Percentiles rank a stretch among this genome's conserved stretches.
phyloP scores from a whole-genome alignment of 2,329 filamentous ascomycete species.

The Diaporthe eres region DNA sequence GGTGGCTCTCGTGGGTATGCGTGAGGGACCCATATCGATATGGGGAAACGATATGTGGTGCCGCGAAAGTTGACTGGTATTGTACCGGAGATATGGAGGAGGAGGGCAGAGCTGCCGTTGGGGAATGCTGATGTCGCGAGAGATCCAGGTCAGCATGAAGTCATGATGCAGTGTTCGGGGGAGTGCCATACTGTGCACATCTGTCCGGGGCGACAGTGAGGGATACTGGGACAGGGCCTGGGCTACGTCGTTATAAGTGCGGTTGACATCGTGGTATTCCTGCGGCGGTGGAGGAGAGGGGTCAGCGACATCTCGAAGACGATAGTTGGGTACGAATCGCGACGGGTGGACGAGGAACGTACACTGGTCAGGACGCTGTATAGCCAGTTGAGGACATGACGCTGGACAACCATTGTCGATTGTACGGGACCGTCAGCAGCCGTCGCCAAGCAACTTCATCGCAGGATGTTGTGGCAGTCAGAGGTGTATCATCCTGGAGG shows the following conservation, averaged over 20 bases:
- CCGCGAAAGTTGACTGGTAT: constrained; percentile 93
- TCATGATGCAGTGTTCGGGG: constrained; percentile 31
- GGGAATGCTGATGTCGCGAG: constrained; percentile 78
- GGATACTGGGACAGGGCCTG: constrained; percentile 84
- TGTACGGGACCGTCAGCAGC: constrained; percentile 29
- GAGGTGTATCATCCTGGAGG: constrained; percentile 16
- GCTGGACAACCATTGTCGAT: constrained; percentile 78
- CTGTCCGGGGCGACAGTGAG: constrained; percentile 86
- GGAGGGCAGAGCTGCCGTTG: constrained; percentile 86
- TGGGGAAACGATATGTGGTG: constrained; percentile 88
- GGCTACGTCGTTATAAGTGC: constrained; percentile 92
- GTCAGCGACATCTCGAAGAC: constrained; percentile 36
- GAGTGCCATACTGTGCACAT: constrained; percentile 86
- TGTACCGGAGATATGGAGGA: constrained; percentile 89
- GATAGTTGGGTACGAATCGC: constrained; percentile 35
- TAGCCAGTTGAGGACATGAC: constrained; percentile 94
- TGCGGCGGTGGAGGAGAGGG: constrained; percentile 55
- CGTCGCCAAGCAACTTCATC: constrained; percentile 39
- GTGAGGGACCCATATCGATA: constrained; percentile 94
- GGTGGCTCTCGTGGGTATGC: constrained; percentile 89
- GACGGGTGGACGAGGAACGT: constrained; percentile 46
- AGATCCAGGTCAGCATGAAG: constrained; percentile 42
- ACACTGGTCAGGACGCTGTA: constrained; percentile 90
- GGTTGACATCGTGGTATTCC: constrained; percentile 95
- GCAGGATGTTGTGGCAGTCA: constrained; percentile 40